Percentiles rank a stretch among this genome's conserved stretches.
phyloP scores from a whole-genome alignment of 225 moss, liverwort and hornwort genomes.

The Ulota crispa region DNA sequence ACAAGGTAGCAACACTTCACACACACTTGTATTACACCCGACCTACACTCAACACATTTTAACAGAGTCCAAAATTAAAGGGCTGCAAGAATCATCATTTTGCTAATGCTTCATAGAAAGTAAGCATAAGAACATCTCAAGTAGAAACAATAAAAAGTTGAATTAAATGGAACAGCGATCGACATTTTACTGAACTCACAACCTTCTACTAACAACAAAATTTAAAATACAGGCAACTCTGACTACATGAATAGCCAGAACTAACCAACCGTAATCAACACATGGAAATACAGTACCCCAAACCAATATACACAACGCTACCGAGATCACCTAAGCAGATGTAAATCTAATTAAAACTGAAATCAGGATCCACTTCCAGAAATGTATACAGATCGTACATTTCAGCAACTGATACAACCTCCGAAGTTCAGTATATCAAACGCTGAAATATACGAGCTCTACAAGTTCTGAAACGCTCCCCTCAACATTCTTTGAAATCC shows the following conservation, averaged over 20 bases:
- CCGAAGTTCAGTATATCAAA: background rate
- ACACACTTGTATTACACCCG: too few species aligned
- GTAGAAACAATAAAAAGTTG: background rate
- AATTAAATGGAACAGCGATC: background rate
- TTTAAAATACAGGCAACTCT: background rate
- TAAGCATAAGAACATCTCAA: background rate
- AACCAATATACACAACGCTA: conserved; percentile 15
- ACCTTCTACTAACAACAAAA: background rate
- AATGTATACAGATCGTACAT: conserved; percentile 14
- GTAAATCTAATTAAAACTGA: background rate
- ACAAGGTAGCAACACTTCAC: too few species aligned
- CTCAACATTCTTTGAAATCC: background rate
- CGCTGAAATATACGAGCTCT: conserved; percentile 23
- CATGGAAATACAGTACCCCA: background rate
- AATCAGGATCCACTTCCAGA: background rate
- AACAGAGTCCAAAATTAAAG: too few species aligned
- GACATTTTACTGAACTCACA: background rate
- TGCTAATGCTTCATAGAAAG: background rate
- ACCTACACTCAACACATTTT: too few species aligned
- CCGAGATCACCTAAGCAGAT: background rate
- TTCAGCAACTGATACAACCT: conserved; percentile 21
- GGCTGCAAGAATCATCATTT: too few species aligned
- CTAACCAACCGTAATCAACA: background rate
- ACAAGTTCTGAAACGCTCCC: background rate
- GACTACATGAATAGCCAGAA: background rate